Evolutionary conservation across 306 rosid genomes (phyloP).

Genomic region (Corylus avellana): DNA sequence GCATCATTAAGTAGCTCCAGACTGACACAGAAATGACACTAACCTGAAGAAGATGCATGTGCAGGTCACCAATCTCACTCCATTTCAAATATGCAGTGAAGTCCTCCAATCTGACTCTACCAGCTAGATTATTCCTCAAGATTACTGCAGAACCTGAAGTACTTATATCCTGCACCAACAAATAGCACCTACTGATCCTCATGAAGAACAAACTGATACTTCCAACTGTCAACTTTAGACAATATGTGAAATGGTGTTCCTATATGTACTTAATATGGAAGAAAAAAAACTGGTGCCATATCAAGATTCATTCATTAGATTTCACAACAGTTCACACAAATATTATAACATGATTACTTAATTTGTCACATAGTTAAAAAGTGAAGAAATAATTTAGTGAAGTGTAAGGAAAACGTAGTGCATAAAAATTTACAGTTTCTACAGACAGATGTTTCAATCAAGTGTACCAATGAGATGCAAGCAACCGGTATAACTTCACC

Average conservation of each 20-base stretch:
- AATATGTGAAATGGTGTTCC: background rate
- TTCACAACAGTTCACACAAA: background rate
- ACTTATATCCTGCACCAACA: slow-evolving; percentile 60
- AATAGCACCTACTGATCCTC: slow-evolving; percentile 13
- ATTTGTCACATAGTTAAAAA: background rate
- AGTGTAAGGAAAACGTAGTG: background rate
- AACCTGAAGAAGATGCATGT: slow-evolving; percentile 66
- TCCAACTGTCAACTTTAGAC: background rate
- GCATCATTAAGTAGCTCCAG: background rate
- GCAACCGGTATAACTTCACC: slow-evolving; percentile 67
- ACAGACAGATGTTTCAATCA: slow-evolving; percentile 5
- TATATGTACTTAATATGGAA: background rate
- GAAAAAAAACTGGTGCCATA: background rate
- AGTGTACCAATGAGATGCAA: slow-evolving; percentile 76
- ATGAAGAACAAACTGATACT: slow-evolving; percentile 3
- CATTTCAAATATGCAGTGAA: slow-evolving; percentile 64
- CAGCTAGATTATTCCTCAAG: slow-evolving; percentile 44
- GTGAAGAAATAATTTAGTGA: slow-evolving; percentile 21
- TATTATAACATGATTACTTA: background rate
- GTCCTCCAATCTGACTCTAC: slow-evolving; percentile 47
- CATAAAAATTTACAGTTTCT: slow-evolving; percentile 10
- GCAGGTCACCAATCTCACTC: slow-evolving; percentile 82
- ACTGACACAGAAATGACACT: background rate
- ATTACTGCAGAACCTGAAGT: slow-evolving; percentile 61
- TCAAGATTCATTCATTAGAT: background rate